Base-by-base conservation (phyloP, 2,329 filamentous ascomycete species). In the Massarina eburnea region DNA sequence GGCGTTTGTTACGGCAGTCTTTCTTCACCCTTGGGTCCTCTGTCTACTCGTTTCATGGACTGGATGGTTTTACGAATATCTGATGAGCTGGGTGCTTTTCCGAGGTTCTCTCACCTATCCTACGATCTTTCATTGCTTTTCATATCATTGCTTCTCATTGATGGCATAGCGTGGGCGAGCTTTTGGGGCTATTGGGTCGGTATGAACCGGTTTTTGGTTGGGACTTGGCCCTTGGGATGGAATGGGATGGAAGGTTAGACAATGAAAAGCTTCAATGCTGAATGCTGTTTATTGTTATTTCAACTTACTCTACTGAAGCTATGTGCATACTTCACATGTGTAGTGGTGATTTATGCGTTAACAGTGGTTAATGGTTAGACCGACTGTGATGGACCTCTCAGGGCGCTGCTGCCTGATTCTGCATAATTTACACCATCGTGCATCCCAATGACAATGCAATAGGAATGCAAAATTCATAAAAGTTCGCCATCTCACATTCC, bases 191-290 rank as follows among this genome's bases (percentile, higher is more conserved):
- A 5, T 30, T 8, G 27, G 27, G 12, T 14, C 12, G 12, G n/a
- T n/a, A 14, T 14, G 27, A 14, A 14, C 12, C 9, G 27, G 27
- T 8, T 30, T 8, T 30, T 4, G 27, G 6, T 8, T 30, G 6
- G 27, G 27, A 14, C 27, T 30, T 30, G 9, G 5, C 7, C 6
- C 35, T 39, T 24, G 34, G 9, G 19, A 27, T 24, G n/a, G n/a
- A 27, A 18, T 27, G 26, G n/a, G 1, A 3, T 24, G 15, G 17
- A 6, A 17, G n/a, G 6, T 29, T 57, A 66, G 41, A 66, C 43
- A 3, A 14, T 3, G 6, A 15, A 6, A 39, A 73, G 71, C 18
- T 75, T 75, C 59, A 69, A 73, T 39, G 64, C 71, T 5, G 5
- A 30, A 30, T 8, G 27, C 9, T 14, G 27, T 30, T 30, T 30